Evolutionary conservation across 345 rosid genomes (phyloP).

Genomic region (Bruguiera sexangula): DNA sequence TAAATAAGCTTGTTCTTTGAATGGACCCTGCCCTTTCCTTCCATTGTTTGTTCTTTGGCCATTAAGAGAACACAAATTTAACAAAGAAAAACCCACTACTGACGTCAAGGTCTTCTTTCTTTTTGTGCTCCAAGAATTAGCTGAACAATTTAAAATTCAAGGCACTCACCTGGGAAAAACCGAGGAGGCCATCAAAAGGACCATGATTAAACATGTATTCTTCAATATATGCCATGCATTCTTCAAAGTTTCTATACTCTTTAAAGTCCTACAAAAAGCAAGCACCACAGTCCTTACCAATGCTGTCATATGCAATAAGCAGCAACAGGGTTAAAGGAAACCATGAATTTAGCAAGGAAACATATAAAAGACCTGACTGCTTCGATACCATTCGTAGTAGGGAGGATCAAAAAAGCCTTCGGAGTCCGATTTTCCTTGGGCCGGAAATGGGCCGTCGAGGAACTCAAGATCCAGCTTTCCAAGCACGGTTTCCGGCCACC

Average conservation of each 20-base stretch:
- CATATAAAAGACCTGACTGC: slow-evolving; percentile 29
- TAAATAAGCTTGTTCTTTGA: too few species aligned
- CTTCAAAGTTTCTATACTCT: slow-evolving; percentile 41
- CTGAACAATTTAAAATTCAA: neutral
- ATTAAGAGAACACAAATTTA: neutral
- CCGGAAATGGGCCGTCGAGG: slow-evolving; percentile 46
- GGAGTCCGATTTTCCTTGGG: slow-evolving; percentile 34
- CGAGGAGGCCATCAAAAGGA: slow-evolving; percentile 51
- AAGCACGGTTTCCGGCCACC: slow-evolving; percentile 43
- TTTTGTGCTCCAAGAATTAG: too few species aligned
- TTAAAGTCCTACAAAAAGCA: slow-evolving; percentile 23
- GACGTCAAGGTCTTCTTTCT: too few species aligned
- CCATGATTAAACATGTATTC: slow-evolving; percentile 43
- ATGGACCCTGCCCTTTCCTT: too few species aligned
- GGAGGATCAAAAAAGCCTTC: slow-evolving; percentile 54
- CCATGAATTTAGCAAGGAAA: neutral
- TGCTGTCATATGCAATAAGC: too few species aligned
- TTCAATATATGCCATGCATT: slow-evolving; percentile 35
- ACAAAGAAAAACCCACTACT: neutral
- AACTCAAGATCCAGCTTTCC: slow-evolving; percentile 41
- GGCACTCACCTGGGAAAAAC: slow-evolving; percentile 42
- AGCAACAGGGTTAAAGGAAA: neutral
- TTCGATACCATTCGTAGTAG: slow-evolving; percentile 51
- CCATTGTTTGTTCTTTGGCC: too few species aligned
- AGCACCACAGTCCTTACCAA: neutral